phyloP scores from a whole-genome alignment of 257 asterid species.

The Scutellaria baicalensis region DNA sequence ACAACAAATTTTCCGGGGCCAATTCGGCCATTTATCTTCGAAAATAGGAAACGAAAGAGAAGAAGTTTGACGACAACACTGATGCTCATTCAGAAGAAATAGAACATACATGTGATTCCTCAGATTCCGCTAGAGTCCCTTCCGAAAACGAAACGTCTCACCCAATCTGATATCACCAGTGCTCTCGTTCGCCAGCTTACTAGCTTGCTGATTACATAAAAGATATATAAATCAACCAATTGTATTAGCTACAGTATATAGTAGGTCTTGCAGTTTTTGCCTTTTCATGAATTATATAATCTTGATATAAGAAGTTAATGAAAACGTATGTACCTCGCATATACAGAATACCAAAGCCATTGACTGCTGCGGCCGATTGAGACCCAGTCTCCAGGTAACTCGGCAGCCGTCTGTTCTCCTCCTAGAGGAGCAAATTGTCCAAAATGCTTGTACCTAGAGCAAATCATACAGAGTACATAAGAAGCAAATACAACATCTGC shows the following conservation, averaged over 20 bases:
- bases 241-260: background rate
- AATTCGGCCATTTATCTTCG: background rate
- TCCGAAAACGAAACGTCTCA: conserved; percentile 80
- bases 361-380: conserved; percentile 88
- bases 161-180: conserved; percentile 85
- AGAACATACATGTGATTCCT: background rate
- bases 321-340: conserved; percentile 59
- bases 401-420: conserved; percentile 96
- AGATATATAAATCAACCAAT: background rate
- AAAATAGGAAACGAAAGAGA: background rate
- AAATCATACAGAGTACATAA: too few relatives aligned
- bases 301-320: background rate
- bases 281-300: background rate
- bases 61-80: background rate
- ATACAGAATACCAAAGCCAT: conserved; percentile 99
- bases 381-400: conserved; percentile 98
- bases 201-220: conserved; percentile 55
- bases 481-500: too few relatives aligned
- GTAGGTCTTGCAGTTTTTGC: background rate
- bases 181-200: conserved; percentile 98
- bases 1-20: background rate
- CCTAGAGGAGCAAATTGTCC: conserved; percentile 99
- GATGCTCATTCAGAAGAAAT: conserved; percentile 1
- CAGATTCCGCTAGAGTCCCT: conserved; percentile 89
- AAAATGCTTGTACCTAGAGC: conserved; percentile 78